Evolutionary conservation across 768 basidiomycete genomes (phyloP).

Genomic region (Pulveroboletus sp.): DNA sequence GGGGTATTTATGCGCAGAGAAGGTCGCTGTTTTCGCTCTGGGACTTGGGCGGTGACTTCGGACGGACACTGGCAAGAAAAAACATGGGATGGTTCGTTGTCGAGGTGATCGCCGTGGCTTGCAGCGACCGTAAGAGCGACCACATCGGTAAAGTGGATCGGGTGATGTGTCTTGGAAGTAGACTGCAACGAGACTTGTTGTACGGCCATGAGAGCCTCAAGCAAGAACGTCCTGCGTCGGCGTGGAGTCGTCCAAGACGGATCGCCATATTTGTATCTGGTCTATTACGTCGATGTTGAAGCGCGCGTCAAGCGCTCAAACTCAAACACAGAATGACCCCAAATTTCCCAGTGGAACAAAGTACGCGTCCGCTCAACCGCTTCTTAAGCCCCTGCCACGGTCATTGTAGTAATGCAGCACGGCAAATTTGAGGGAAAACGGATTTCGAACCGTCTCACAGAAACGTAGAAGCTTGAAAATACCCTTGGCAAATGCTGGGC

Average conservation of each 20-base stretch:
- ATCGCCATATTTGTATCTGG: neutral
- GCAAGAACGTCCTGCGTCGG: neutral
- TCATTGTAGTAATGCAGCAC: no score
- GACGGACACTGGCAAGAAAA: no score
- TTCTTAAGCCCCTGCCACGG: no score
- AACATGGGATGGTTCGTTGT: neutral
- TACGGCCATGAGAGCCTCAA: conserved; percentile 8
- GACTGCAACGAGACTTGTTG: neutral
- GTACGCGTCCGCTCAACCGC: no score
- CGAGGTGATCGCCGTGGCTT: conserved; percentile 1
- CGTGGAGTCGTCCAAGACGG: neutral
- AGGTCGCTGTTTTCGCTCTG: conserved; percentile 10
- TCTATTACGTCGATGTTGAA: conserved; percentile 1
- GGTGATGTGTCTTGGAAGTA: neutral
- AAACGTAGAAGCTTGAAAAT: no score
- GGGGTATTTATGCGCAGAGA: conserved; percentile 13
- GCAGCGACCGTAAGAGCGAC: conserved; percentile 4
- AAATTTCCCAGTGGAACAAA: no score
- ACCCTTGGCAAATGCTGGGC: no score
- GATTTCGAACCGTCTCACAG: no score
- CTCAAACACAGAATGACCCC: no score
- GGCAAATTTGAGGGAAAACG: no score
- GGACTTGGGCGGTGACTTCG: neutral
- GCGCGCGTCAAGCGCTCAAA: no score
- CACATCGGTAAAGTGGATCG: conserved; percentile 7